Base-by-base conservation (phyloP, 306 rosid genomes). In the Citrullus colocynthis region DNA sequence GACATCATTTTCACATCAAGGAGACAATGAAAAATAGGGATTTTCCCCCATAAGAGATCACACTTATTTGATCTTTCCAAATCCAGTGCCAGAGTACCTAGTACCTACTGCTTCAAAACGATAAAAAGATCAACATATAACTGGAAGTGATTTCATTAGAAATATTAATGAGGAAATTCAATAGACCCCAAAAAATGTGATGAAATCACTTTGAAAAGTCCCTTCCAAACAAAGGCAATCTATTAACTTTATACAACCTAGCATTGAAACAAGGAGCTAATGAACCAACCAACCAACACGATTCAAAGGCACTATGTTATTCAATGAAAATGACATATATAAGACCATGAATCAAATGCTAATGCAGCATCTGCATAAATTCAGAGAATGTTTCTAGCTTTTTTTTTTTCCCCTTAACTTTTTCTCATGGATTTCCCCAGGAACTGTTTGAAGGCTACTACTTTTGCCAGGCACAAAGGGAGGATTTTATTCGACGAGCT, bases 381-480 rank as follows among this genome's bases (percentile, higher is more conserved):
- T 45, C 57, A 13, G 37, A 11, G 36, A 5, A 1, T 37, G 70
- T 32, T 6, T 5, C 75, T 20, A 21, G 75, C 57, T 45, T 2
- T 41, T 5, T 36, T 4, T 5, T 36, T 36, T 37, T 18, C 10
- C 16, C 16, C 37, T 21, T 16, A 41, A 41, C 28, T 28, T 81
- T 1, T 5, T 15, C 36, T 49, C 20, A 41, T 41, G 79, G 41
- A 77, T 77, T 77, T 41, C 73, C 82, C 41, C 81, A 95, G 97
- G 97, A 95, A 78, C 97, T 95, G 81, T 95, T 95, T 81, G 97
- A 95, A 86, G 97, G 97, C 80, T 86, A 85, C 85, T 95, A 90
- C 89, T 95, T 95, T 85, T 95, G 99, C 83, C 97, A 95, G 83
- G 99, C 97, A 81, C 97, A 95, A 82, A 87, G 88, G 81, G 97